Evolutionary conservation across 179 eudicot genomes (phyloP).

Genomic region (Beta corolliflora): DNA sequence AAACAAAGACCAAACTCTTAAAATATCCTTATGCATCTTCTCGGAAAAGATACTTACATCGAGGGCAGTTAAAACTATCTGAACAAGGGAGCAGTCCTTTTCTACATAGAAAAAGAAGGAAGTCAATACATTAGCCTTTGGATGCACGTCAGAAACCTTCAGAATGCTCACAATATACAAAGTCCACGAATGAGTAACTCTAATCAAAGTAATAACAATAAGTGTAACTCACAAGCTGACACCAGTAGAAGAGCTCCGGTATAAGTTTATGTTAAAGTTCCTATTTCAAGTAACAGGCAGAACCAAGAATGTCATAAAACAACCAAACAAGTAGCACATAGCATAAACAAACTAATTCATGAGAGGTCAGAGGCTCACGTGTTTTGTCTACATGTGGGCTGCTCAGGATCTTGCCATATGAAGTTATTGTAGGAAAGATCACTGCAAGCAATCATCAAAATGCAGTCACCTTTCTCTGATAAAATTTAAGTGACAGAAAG

Average conservation of each 20-base stretch:
- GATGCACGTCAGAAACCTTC: neutral
- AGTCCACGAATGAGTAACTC: neutral
- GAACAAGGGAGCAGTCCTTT: slow-evolving; percentile 59
- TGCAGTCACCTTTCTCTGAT: slow-evolving; percentile 9
- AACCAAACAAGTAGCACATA: neutral
- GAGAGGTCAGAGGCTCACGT: slow-evolving; percentile 29
- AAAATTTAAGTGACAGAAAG: neutral
- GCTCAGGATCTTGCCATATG: slow-evolving; percentile 52
- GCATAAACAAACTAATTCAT: neutral
- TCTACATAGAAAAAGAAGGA: slow-evolving; percentile 39
- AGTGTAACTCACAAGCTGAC: slow-evolving; percentile 45
- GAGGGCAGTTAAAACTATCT: slow-evolving; percentile 47
- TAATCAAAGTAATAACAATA: neutral
- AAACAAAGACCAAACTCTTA: neutral
- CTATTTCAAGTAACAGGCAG: slow-evolving; percentile 29
- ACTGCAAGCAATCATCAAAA: slow-evolving; percentile 43
- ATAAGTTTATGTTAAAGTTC: slow-evolving; percentile 66
- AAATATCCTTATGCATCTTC: neutral
- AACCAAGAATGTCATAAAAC: slow-evolving; percentile 15
- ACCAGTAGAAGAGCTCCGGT: slow-evolving; percentile 54
- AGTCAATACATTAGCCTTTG: slow-evolving; percentile 22
- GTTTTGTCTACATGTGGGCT: slow-evolving; percentile 31
- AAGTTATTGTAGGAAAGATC: slow-evolving; percentile 82
- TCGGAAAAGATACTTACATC: slow-evolving; percentile 33
- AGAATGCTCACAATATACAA: slow-evolving; percentile 6